These are phyloP conservation scores for Xylariaceae sp. DNA, from an alignment of 2,329 filamentous ascomycete species.

Conservation along the genomic window DNA sequence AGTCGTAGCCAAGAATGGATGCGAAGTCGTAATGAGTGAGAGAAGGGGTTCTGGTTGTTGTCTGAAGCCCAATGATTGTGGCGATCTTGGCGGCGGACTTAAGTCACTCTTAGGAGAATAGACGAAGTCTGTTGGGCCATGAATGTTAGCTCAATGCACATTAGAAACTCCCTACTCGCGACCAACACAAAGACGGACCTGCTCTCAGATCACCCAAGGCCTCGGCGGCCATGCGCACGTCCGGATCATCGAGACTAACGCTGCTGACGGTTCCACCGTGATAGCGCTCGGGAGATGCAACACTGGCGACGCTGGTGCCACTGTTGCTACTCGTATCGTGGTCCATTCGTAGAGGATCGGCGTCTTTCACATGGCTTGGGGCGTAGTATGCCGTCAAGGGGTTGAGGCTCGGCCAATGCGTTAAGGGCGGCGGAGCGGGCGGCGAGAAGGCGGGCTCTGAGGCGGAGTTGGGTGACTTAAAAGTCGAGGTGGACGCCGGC, in stretches of 20 bases:
- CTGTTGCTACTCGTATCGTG: conserved; percentile 43
- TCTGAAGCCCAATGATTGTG: conserved; percentile 37
- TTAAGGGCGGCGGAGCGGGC: conserved; percentile 25
- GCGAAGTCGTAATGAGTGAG: conserved; percentile 81
- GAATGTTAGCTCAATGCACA: conserved; percentile 7
- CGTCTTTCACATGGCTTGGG: conserved; percentile 41
- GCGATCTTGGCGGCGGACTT: conserved; percentile 41
- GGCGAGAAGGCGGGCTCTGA: conserved; percentile 28
- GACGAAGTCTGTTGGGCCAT: conserved; percentile 55
- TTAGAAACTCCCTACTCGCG: conserved; percentile 11
- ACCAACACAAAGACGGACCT: conserved; percentile 47
- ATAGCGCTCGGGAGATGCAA: conserved; percentile 46
- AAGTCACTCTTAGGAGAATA: conserved; percentile 57
- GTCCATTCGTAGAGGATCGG: conserved; percentile 49
- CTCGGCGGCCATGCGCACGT: conserved; percentile 69
- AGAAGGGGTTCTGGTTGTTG: conserved; percentile 74
- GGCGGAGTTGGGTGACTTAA: conserved; percentile 19
- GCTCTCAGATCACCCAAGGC: conserved; percentile 72
- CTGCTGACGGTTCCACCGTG: conserved; percentile 46
- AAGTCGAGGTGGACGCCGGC: conserved; percentile 12
- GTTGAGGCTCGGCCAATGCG: conserved; percentile 49
- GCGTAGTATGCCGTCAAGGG: conserved; percentile 49
- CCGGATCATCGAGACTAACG: conserved; percentile 62
- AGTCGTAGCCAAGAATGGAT: conserved; percentile 80
- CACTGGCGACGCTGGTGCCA: conserved; percentile 39